phyloP scores from a whole-genome alignment of 1,284 basidiomycete genomes.

The Boletus mariae region DNA sequence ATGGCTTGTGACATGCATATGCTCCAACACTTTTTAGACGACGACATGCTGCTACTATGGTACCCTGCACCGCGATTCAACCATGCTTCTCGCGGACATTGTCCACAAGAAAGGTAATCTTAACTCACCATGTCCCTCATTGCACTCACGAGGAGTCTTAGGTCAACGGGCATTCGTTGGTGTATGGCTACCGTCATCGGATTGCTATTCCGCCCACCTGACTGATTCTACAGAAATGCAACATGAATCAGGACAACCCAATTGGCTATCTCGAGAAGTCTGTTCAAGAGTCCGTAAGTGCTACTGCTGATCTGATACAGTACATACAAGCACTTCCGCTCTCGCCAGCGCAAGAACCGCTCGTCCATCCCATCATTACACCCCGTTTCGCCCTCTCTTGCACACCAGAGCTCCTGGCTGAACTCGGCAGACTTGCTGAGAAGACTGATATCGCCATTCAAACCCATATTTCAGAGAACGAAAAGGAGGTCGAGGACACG shows the following conservation, averaged over 20 bases:
- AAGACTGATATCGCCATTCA: constrained; percentile 71
- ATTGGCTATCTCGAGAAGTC: constrained; percentile 72
- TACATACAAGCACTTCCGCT: constrained; percentile 61
- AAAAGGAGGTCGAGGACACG: constrained; percentile 68
- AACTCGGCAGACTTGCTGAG: constrained; percentile 54
- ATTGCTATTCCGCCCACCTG: constrained; percentile 6
- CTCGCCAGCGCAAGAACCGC: constrained; percentile 32
- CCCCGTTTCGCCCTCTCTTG: constrained; percentile 97
- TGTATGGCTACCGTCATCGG: constrained; percentile 39
- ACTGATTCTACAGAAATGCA: constrained; percentile 74
- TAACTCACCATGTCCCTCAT: background rate
- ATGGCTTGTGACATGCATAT: background rate
- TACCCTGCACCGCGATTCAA: constrained; percentile 78
- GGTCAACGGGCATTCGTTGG: constrained; percentile 90
- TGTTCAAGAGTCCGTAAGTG: constrained; percentile 50
- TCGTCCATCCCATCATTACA: constrained; percentile 89
- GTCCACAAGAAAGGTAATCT: constrained; percentile 59
- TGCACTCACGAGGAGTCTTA: constrained; percentile 22
- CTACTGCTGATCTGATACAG: constrained; percentile 64
- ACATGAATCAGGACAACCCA: constrained; percentile 82
- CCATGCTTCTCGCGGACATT: constrained; percentile 78
- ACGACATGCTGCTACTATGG: constrained; percentile 94
- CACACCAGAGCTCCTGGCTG: constrained; percentile 65
- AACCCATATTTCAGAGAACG: constrained; percentile 92
- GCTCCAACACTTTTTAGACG: constrained; percentile 49